Evolutionary conservation across 306 rosid species (phyloP), one percentile per base, ranked within the genome.

Genomic region (Senna tora): DNA sequence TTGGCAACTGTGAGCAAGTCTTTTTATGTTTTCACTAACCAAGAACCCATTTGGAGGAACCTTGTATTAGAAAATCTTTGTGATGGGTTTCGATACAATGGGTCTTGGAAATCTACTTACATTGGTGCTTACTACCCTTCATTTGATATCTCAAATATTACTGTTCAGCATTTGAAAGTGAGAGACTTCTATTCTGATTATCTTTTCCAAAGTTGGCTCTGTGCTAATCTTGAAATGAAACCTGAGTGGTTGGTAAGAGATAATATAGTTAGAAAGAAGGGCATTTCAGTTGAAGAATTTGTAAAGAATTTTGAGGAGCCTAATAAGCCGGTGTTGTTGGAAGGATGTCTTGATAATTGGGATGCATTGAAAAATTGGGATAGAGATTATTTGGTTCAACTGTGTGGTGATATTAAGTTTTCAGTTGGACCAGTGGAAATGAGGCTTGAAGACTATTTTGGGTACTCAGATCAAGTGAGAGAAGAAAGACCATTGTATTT

Each of bases 131-230:
- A n/a, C 63, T 79, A 72, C 86, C 85, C 89, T 69, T 81, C 76
- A 13, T 93, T 84, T 79, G 84, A 70, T 83, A 45, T 43, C 16
- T 76, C 71, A 0, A 59, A 21, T 57, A 36, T 9, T 32, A 54
- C 42, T 50, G 41, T 41, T 22, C 54, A 73, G 34, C 56, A 89
- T 69, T 74, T 91, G 71, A 86, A 88, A 77, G 90, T 91, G 36
- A 87, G 96, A 60, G 91, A 94, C 79, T 94, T 94, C 58, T 94
- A 94, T 72, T 94, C 96, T 49, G 97, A 94, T 82, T 86, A 87
- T 70, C 94, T 91, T 21, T 94, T 94, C 46, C 98, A 91, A 88
- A 89, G 98, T 73, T 94, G 98, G 98, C 90, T 94, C 50, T 91
- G 97, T 84, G 98, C 97, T 67, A 94, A 86, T 76, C 96, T 94